Evolutionary conservation across 371 early-diverging fungal genomes (phyloP).

Genomic region (Blastocladiella emersonii): DNA sequence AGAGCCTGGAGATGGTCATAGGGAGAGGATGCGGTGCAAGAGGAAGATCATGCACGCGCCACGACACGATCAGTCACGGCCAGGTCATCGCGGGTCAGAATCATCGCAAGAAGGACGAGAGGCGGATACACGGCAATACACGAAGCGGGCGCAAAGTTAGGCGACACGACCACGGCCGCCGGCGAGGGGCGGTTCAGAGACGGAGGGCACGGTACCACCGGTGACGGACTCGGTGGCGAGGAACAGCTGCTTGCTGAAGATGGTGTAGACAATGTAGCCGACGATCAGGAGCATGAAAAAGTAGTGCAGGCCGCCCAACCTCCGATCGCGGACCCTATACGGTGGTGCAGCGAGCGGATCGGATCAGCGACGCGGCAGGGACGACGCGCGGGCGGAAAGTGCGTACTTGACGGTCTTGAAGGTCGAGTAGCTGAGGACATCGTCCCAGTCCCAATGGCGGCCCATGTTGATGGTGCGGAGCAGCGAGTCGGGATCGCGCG

Average conservation of each 20-base stretch:
- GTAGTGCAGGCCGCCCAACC: constrained; percentile 16
- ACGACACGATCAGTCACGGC: too few species aligned
- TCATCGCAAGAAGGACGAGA: too few species aligned
- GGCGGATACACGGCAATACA: background rate
- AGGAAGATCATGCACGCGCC: background rate
- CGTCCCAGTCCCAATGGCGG: constrained; percentile 6
- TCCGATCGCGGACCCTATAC: constrained; percentile 13
- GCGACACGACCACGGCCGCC: too few species aligned
- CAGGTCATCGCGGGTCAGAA: too few species aligned
- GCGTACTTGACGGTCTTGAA: constrained; percentile 2
- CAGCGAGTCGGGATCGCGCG: too few species aligned
- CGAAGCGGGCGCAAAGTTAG: too few species aligned
- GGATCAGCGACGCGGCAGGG: background rate
- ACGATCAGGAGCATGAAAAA: constrained; percentile 11
- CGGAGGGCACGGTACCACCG: background rate
- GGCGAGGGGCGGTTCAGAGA: too few species aligned
- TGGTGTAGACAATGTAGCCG: constrained; percentile 18
- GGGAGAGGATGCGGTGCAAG: background rate
- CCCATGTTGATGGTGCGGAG: background rate
- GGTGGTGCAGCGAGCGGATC: background rate
- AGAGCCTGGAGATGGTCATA: constrained; percentile 3
- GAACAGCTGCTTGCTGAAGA: constrained; percentile 14
- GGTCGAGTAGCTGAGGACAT: background rate
- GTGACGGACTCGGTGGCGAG: constrained; percentile 8
- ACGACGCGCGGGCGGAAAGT: background rate